Evolutionary conservation across 202 grass and related monocot species (phyloP), one percentile per base, ranked within the genome.

Genomic region (Elaeis oleifera): DNA sequence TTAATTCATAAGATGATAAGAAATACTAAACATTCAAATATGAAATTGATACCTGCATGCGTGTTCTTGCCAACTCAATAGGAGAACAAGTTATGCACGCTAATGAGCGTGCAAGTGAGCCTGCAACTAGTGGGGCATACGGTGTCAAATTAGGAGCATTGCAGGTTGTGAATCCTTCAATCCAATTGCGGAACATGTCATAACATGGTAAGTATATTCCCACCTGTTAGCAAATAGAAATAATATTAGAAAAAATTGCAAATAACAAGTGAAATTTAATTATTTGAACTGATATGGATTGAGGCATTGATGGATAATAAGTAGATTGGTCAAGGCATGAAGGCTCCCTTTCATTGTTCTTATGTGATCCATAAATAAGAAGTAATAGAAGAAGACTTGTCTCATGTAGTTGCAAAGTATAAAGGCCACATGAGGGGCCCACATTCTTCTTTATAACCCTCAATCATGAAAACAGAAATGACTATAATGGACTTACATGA

Each of bases 171-270:
- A 91, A 89, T 74, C 82, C 71, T 71, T 91, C 87, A 59, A 97
- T 70, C 68, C 75, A 67, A 52, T 97, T 91, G 61, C 88, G 65
- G 63, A 97, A 97, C 79, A 91, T 75, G 70, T 97, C 92, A 83
- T 97, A 97, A 74, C 88, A 97, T 54, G 92, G 92, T 77, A 97
- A 84, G 64, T 97, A 97, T 81, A 97, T 97, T 19, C 92, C 92
- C 36, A 97, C 92, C 92, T 97, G 82, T 68, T 80, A 56, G 49
- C 31, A 77, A n/a, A 53, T 50, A 67, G 36, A 58, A 21, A 70
- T 58, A 64, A 64, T 8, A 65, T 52, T 74, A 70, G 58, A 48
- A 62, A 23, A 71, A 66, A 6, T 44, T 16, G 25, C 27, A 13
- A 74, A 32, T 39, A 24, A 36, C 54, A 52, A 18, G 26, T 39